phyloP scores from a whole-genome alignment of 2,329 filamentous ascomycete genomes.

The Teratosphaeria nubilosa region DNA sequence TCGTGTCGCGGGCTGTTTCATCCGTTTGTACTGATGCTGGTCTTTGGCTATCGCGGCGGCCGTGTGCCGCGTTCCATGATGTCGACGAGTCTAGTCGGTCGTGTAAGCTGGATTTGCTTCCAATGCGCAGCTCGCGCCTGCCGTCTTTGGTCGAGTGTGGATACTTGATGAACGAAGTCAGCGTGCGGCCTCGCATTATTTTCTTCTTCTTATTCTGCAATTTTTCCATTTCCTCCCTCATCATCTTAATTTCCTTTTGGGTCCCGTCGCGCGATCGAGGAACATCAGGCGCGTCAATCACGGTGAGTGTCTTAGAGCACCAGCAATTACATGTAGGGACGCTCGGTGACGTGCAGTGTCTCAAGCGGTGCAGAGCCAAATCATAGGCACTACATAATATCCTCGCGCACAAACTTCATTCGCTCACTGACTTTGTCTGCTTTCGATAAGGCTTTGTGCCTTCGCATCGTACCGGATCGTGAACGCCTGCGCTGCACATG shows the following conservation, averaged over 20 bases:
- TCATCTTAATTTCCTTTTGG: neutral
- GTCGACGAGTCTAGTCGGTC: neutral
- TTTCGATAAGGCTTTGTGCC: neutral
- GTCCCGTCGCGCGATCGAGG: conserved; percentile 6
- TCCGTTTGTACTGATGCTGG: conserved; percentile 1
- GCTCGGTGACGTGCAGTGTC: neutral
- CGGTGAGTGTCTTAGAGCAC: neutral
- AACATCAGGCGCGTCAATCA: conserved; percentile 7
- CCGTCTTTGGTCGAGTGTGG: conserved; percentile 6
- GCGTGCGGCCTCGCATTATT: conserved; percentile 1
- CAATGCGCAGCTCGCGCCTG: conserved; percentile 6
- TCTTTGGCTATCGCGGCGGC: neutral
- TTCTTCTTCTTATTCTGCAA: conserved; percentile 2
- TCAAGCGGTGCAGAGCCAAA: neutral
- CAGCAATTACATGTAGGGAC: too few species aligned
- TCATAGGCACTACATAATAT: neutral
- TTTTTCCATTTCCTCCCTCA: neutral
- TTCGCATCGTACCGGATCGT: neutral
- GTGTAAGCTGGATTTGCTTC: conserved; percentile 1
- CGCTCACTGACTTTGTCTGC: neutral
- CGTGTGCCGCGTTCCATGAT: neutral
- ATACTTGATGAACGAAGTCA: conserved; percentile 10
- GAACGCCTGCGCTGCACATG: neutral
- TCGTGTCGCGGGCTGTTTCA: neutral
- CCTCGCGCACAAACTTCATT: neutral